These are phyloP conservation scores for Fraxinus ornus DNA, from an alignment of 305 asterid species.

Conservation along the genomic window DNA sequence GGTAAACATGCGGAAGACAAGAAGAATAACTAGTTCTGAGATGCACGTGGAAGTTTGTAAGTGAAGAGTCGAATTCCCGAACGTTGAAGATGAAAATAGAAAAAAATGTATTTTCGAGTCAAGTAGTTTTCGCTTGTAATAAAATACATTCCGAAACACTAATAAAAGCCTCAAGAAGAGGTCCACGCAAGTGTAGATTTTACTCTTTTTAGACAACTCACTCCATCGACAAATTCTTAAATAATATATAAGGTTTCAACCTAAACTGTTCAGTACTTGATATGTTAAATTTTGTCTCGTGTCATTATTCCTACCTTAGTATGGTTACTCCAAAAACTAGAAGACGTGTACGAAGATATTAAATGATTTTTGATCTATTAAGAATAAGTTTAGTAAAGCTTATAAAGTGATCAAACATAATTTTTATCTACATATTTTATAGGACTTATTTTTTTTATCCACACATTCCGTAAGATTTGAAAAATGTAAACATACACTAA, in stretches of 20 bases:
- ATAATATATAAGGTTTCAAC: background rate
- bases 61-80: background rate
- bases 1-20: background rate
- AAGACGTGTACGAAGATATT: background rate
- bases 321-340: background rate
- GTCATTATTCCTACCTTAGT: background rate
- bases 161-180: background rate
- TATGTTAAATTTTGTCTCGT: background rate
- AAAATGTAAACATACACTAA: background rate
- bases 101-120: background rate
- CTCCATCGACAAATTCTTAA: background rate
- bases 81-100: background rate
- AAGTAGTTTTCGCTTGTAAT: background rate
- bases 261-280: background rate
- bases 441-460: background rate
- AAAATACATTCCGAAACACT: background rate
- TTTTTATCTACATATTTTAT: too few relatives aligned
- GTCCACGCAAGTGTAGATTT: background rate
- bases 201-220: background rate
- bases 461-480: background rate
- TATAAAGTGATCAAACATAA: background rate
- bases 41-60: background rate
- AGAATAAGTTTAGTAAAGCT: background rate
- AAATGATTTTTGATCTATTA: background rate
- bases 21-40: background rate